Base-by-base conservation (phyloP, 2,329 filamentous ascomycete species). In the Fusarium coicis region DNA sequence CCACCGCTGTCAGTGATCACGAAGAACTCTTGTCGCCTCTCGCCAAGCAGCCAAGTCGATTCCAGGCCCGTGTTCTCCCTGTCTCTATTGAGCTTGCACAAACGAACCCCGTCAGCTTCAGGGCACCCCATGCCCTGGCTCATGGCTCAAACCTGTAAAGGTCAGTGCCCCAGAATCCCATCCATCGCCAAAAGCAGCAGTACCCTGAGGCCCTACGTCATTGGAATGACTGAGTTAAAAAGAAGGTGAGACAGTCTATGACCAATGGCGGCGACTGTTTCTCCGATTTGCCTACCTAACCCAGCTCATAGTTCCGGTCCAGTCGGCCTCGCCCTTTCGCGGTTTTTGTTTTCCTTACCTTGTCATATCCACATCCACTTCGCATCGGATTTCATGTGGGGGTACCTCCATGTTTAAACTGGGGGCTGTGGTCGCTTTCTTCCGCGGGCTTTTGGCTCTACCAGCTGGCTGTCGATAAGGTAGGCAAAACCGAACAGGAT, bases 341-440 rank as follows among this genome's bases (percentile, higher is more conserved):
- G 52, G 44, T 50, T 37, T 37, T 43, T 36, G 34, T 46, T 66
- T 58, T 40, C 44, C 47, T 36, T 40, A 52, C 49, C 49, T 36
- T 52, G 49, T 23, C 30, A 36, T 52, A 36, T 64, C 47, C 63
- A 49, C 66, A 65, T 66, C 69, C 70, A 62, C 46, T 50, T 55
- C 30, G 43, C 49, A 71, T 77, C 76, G 76, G 76, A 50, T 57
- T 77, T 69, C 76, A 73, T 75, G 76, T 77, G 73, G 74, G 72
- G 68, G 44, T 30, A 32, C 63, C 19, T 34, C 66, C 37, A 68
- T 68, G 57, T 23, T 63, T 55, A 73, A 73, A 73, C 70, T 49
- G 68, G 60, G 58, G 65, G 65, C 46, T 34, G 43, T 58, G 49
- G 59, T 55, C 61, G 61, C 49, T 55, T 63, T 64, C 62, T 69